These are phyloP conservation scores for Triticum urartu DNA, from an alignment of 176 grass and related monocot genomes.

Conservation along the genomic window DNA sequence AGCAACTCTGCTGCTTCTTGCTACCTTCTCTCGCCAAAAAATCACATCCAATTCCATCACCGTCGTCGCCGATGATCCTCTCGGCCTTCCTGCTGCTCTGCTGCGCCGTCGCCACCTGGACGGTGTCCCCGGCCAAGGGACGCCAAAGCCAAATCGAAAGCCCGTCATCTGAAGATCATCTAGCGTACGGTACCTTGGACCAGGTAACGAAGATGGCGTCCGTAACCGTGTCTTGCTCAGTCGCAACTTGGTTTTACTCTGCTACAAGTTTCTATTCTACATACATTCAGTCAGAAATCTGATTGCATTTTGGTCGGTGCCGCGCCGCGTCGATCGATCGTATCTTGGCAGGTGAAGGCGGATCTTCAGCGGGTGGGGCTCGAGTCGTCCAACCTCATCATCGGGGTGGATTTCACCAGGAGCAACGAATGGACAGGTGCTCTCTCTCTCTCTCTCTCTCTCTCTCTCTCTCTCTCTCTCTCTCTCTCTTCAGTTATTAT, in stretches of 20 bases:
- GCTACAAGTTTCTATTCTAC: background rate
- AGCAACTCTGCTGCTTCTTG: no score
- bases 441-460: no score
- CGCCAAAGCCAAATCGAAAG: background rate
- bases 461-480: no score
- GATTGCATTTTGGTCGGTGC: background rate
- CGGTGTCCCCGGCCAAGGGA: background rate
- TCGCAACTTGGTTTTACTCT: background rate
- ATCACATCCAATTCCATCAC: no score
- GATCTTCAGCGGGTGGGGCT: constrained; percentile 29
- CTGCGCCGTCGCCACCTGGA: constrained; percentile 8
- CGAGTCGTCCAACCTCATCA: constrained; percentile 57
- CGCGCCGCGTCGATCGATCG: no score
- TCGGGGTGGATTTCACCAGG: constrained; percentile 66
- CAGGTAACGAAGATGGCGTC: background rate
- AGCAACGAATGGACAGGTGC: constrained; percentile 66
- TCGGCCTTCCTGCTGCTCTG: constrained; percentile 13
- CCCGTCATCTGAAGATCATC: background rate
- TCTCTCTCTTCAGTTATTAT: background rate
- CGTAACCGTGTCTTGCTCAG: background rate
- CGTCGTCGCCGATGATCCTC: constrained; percentile 9
- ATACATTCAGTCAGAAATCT: background rate
- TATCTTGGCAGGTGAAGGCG: constrained; percentile 17
- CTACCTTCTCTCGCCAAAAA: no score
- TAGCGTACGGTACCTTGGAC: background rate